These are phyloP conservation scores for Westerdykella aurantiaca DNA, from an alignment of 2,329 filamentous ascomycete species.

Conservation along the genomic window DNA sequence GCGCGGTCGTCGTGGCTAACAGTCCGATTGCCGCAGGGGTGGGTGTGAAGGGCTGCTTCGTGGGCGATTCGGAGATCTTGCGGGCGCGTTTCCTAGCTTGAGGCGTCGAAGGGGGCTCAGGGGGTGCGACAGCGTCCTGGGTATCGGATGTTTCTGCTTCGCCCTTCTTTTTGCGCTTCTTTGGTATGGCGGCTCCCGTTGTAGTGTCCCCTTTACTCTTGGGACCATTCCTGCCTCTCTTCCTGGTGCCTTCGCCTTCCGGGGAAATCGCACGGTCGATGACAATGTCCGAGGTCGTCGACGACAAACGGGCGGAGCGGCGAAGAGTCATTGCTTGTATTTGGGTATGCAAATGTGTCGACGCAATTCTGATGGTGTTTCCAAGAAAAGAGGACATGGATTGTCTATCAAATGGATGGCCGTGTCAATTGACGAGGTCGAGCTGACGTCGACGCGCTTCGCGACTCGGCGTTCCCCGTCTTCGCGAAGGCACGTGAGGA, in stretches of 20 bases:
- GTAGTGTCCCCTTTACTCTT: slow-evolving; percentile 8
- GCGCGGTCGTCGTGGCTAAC: slow-evolving; percentile 36
- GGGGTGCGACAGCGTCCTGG: slow-evolving; percentile 9
- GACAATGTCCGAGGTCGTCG: slow-evolving; percentile 12
- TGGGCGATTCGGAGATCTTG: slow-evolving; percentile 8
- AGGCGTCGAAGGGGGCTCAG: slow-evolving; percentile 25
- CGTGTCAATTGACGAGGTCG: neutral
- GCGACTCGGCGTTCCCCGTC: neutral
- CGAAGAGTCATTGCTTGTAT: slow-evolving; percentile 45
- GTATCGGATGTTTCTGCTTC: slow-evolving; percentile 4
- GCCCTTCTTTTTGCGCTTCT: slow-evolving; percentile 21
- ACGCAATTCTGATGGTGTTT: neutral
- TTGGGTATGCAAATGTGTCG: neutral
- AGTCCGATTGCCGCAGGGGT: slow-evolving; percentile 47
- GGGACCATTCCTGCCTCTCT: neutral
- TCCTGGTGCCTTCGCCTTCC: too few relatives aligned
- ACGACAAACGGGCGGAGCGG: slow-evolving; percentile 47
- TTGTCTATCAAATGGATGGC: neutral
- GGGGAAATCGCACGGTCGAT: neutral
- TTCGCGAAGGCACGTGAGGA: neutral
- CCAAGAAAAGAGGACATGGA: neutral
- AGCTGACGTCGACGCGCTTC: neutral
- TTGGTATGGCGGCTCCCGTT: slow-evolving; percentile 7
- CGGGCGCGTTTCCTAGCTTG: slow-evolving; percentile 21
- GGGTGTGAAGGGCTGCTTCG: slow-evolving; percentile 31